Conservation (phyloP, 176 grass and related monocot genomes). For the Otatea glauca region DNA sequence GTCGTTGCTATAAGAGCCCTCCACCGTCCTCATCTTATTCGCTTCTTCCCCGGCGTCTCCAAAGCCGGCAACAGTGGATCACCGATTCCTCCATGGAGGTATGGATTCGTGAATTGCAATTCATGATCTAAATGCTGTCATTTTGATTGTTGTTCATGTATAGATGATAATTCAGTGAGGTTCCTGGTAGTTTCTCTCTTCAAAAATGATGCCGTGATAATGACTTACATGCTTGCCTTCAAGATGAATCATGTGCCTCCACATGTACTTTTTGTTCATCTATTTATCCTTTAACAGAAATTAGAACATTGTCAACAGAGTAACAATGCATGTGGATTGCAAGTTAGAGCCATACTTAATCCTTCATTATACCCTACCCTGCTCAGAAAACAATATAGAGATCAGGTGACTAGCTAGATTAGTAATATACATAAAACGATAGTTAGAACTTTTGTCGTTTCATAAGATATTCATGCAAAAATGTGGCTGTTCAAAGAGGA, state of each 20-base stretch:
- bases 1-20: constrained; percentile 49
- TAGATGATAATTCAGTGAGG: background rate
- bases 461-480: background rate
- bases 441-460: background rate
- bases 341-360: background rate
- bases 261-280: constrained; percentile 13
- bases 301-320: background rate
- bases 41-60: background rate
- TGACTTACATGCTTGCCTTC: background rate
- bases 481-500: background rate
- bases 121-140: background rate
- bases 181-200: background rate
- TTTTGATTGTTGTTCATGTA: background rate
- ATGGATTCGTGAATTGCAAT: background rate
- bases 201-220: background rate
- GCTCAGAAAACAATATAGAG: background rate
- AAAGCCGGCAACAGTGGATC: constrained; percentile 16
- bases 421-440: background rate
- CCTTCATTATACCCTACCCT: background rate
- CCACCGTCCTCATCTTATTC: constrained; percentile 28
- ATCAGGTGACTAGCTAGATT: background rate
- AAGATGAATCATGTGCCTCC: background rate
- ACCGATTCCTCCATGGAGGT: constrained; percentile 52
- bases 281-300: background rate
- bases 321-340: constrained; percentile 1